phyloP scores from a whole-genome alignment of 768 basidiomycete species.

The Pholiota molesta region DNA sequence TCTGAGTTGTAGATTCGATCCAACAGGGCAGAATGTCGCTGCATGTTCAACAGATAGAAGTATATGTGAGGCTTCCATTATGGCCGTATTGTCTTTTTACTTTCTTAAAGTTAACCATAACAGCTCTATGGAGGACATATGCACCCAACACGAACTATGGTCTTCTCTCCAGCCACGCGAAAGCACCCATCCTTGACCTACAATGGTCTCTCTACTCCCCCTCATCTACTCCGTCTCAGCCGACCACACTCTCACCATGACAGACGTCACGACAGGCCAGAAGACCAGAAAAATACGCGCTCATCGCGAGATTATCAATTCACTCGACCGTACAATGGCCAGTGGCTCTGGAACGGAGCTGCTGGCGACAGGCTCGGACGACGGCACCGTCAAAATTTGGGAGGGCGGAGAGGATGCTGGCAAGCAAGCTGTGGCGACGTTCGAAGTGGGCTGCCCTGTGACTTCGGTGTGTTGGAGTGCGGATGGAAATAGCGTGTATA shows the following conservation, averaged over 20 bases:
- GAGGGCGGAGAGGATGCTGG: conserved; percentile 77
- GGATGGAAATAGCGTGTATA: conserved; percentile 87
- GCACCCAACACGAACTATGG: conserved; percentile 93
- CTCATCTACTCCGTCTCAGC: conserved; percentile 83
- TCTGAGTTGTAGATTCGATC: conserved; percentile 90
- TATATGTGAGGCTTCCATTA: conserved; percentile 63
- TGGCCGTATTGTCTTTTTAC: background rate
- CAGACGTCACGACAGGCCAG: conserved; percentile 84
- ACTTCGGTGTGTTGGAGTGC: conserved; percentile 92
- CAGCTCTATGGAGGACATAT: conserved; percentile 91
- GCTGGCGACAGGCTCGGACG: conserved; percentile 87
- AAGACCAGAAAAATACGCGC: conserved; percentile 82
- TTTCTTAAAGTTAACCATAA: background rate
- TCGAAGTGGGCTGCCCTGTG: conserved; percentile 87
- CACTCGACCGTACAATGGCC: conserved; percentile 84
- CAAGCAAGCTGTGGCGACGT: conserved; percentile 77
- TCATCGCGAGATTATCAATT: conserved; percentile 90
- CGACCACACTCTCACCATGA: conserved; percentile 81
- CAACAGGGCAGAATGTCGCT: conserved; percentile 91
- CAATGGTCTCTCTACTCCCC: conserved; percentile 84
- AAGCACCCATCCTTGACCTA: conserved; percentile 90
- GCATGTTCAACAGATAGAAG: conserved; percentile 89
- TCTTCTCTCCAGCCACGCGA: conserved; percentile 79
- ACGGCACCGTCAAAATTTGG: conserved; percentile 92
- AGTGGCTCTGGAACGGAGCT: conserved; percentile 86